Evolutionary conservation across 2,329 filamentous ascomycete species (phyloP).

Genomic region (Pseudogymnoascus sp.): DNA sequence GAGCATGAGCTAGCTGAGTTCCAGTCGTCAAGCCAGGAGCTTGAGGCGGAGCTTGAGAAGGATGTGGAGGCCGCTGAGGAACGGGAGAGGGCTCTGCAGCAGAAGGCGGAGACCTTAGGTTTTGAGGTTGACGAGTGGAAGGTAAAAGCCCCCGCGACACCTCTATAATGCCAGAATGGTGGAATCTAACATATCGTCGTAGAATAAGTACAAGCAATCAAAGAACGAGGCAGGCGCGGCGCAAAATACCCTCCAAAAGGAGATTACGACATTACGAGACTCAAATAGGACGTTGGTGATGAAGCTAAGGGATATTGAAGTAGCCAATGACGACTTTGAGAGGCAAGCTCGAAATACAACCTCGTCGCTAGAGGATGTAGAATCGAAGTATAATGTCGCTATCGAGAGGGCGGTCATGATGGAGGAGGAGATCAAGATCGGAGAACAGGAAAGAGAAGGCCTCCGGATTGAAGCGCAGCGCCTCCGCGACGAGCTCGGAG

Average conservation of each 20-base stretch:
- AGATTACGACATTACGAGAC: slow-evolving; percentile 87
- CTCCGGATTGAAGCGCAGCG: slow-evolving; percentile 88
- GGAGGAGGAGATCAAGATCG: slow-evolving; percentile 87
- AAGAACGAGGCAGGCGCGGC: slow-evolving; percentile 80
- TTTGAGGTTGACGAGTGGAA: slow-evolving; percentile 99
- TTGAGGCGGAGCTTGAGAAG: slow-evolving; percentile 91
- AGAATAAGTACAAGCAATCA: slow-evolving; percentile 95
- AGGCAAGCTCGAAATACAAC: slow-evolving; percentile 92
- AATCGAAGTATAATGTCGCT: slow-evolving; percentile 92
- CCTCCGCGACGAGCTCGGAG: slow-evolving; percentile 81
- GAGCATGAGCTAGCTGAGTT: slow-evolving; percentile 91
- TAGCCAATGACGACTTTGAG: slow-evolving; percentile 97
- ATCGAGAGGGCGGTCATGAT: slow-evolving; percentile 90
- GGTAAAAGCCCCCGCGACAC: slow-evolving; percentile 43
- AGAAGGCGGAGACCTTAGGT: slow-evolving; percentile 75
- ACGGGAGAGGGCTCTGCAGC: slow-evolving; percentile 75
- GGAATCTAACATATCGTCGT: slow-evolving; percentile 18
- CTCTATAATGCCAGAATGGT: slow-evolving; percentile 18
- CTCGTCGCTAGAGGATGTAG: slow-evolving; percentile 91
- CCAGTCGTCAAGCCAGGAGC: slow-evolving; percentile 84
- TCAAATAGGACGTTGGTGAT: slow-evolving; percentile 74
- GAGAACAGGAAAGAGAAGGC: slow-evolving; percentile 84
- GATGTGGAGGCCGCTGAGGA: slow-evolving; percentile 95
- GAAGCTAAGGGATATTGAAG: slow-evolving; percentile 87
- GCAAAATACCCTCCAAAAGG: slow-evolving; percentile 85